These are phyloP conservation scores for Maudiozyma bulderi DNA, from an alignment of 805 yeast species.

Conservation along the genomic window DNA sequence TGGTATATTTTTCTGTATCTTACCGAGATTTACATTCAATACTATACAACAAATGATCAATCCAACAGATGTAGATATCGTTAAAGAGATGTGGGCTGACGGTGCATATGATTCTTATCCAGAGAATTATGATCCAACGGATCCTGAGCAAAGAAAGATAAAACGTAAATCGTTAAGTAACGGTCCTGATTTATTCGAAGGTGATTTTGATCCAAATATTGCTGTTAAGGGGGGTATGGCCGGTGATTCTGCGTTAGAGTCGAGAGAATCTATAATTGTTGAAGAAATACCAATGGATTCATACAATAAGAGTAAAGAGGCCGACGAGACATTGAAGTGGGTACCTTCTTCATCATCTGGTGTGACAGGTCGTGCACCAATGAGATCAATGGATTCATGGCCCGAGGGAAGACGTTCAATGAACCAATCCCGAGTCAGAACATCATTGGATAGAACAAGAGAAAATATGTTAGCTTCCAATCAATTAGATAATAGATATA, in stretches of 20 bases:
- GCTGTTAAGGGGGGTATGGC: not conserved
- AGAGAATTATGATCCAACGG: conserved; percentile 67
- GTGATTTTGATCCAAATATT: not conserved
- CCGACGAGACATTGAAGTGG: conserved; percentile 7
- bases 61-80: conserved; percentile 68
- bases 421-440: conserved; percentile 13
- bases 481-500: conserved; percentile 31
- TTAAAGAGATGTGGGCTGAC: conserved; percentile 56
- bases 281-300: conserved; percentile 34
- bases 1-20: conserved; percentile 52
- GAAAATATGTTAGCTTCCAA: conserved; percentile 29
- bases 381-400: not conserved
- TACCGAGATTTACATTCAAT: conserved; percentile 62
- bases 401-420: conserved; percentile 6
- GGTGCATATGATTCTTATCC: conserved; percentile 67
- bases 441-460: conserved; percentile 33
- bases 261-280: conserved; percentile 26
- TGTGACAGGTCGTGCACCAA: conserved; percentile 1
- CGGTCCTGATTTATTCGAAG: not conserved
- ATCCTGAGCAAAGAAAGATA: conserved; percentile 54
- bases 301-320: conserved; percentile 6
- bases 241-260: conserved; percentile 9
- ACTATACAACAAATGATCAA: conserved; percentile 38
- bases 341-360: conserved; percentile 7
- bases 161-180: not conserved